Percentiles rank a stretch among this genome's conserved stretches.
phyloP scores from a whole-genome alignment of 352 stramenopile species.

The Paralagenidium karlingii region DNA sequence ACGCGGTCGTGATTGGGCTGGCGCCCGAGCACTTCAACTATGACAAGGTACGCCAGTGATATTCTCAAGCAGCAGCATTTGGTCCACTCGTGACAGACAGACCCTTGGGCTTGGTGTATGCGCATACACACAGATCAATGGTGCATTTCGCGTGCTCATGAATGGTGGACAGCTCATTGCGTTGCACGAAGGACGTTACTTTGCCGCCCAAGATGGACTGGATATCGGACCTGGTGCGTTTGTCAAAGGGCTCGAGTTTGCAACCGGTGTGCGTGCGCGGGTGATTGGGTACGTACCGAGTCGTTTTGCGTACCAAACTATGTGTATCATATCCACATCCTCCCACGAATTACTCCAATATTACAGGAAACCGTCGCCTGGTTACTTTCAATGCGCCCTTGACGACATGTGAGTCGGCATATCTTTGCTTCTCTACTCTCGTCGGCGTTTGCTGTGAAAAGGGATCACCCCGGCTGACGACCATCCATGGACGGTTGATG shows the following conservation, averaged over 20 bases:
- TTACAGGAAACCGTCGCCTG: conserved; percentile 26
- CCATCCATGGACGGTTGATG: background rate
- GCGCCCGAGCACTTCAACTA: conserved; percentile 44
- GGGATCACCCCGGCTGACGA: background rate
- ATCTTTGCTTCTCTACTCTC: too few species aligned
- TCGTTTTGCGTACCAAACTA: background rate
- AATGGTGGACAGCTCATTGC: conserved; percentile 35
- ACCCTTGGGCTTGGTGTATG: background rate
- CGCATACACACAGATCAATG: conserved; percentile 20
- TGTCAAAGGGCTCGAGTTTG: conserved; percentile 37
- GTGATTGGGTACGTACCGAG: conserved; percentile 24
- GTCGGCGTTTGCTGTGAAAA: too few species aligned
- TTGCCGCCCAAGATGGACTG: conserved; percentile 26
- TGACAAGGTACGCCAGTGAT: conserved; percentile 14
- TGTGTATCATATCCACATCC: background rate
- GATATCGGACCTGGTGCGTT: conserved; percentile 41
- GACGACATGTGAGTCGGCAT: conserved; percentile 22
- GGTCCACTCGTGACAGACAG: background rate
- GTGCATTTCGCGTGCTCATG: conserved; percentile 34
- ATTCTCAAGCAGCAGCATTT: background rate
- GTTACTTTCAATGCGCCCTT: conserved; percentile 31
- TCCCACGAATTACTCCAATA: background rate
- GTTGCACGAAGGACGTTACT: conserved; percentile 37
- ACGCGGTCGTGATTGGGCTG: conserved; percentile 41
- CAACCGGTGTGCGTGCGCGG: conserved; percentile 17